Evolutionary conservation across 2,329 filamentous ascomycete species (phyloP).

Genomic region (Penicillium sp.): DNA sequence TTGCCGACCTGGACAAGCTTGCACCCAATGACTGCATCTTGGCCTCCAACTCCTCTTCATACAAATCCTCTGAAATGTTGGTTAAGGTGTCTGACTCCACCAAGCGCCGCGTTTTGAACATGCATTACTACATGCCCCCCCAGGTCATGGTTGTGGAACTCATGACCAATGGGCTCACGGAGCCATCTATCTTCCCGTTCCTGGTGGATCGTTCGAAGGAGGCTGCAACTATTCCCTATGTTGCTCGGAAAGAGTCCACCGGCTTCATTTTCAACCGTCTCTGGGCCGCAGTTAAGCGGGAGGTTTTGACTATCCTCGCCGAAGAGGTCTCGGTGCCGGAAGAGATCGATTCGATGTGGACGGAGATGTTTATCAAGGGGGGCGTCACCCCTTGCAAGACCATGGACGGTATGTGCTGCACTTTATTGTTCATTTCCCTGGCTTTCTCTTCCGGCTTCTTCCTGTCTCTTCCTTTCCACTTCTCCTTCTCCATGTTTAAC

Average conservation of each 20-base stretch:
- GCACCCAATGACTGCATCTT: conserved; percentile 52
- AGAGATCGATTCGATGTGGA: conserved; percentile 54
- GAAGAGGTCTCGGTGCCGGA: conserved; percentile 53
- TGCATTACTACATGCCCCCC: conserved; percentile 56
- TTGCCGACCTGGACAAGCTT: conserved; percentile 48
- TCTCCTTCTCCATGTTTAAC: no score
- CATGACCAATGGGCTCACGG: conserved; percentile 55
- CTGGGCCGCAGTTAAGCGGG: conserved; percentile 60
- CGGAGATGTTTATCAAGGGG: conserved; percentile 40
- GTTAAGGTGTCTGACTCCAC: conserved; percentile 42
- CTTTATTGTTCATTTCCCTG: no score
- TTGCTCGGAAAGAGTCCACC: conserved; percentile 52
- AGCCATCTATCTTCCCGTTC: conserved; percentile 48
- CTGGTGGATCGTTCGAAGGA: conserved; percentile 44
- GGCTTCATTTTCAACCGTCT: conserved; percentile 59
- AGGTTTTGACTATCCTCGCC: conserved; percentile 51
- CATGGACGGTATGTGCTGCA: conserved; percentile 44
- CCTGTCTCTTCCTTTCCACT: no score
- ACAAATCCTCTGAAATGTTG: conserved; percentile 54
- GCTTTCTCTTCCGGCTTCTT: no score
- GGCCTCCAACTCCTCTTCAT: conserved; percentile 55
- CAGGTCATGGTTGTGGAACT: conserved; percentile 52
- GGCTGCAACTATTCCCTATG: conserved; percentile 46
- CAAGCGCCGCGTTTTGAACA: conserved; percentile 50
- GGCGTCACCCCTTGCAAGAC: conserved; percentile 38